Conservation (phyloP, 2,329 filamentous ascomycete species). For the Plenodomus tracheiphilus region DNA sequence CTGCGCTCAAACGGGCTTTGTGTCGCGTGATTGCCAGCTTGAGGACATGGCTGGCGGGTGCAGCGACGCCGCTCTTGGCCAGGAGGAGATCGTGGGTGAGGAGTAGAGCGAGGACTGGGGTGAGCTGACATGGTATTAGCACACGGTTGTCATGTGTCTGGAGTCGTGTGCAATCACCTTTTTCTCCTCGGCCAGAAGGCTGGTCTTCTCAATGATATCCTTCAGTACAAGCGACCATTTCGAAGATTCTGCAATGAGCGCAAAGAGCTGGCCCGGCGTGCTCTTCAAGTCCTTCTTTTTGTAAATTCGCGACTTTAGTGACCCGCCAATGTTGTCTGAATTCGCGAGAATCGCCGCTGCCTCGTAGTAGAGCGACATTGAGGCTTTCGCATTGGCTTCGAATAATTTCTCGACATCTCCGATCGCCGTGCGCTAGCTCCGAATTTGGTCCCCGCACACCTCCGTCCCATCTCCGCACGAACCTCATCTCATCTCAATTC, state of each 20-base stretch:
- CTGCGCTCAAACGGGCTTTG: constrained; percentile 77
- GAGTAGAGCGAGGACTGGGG: constrained; percentile 76
- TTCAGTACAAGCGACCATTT: constrained; percentile 90
- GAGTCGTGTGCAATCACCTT: constrained; percentile 61
- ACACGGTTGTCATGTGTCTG: neutral
- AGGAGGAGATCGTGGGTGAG: constrained; percentile 86
- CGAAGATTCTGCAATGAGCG: constrained; percentile 79
- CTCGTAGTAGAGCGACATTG: constrained; percentile 95
- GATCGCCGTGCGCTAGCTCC: constrained; percentile 4
- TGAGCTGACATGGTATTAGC: constrained; percentile 60
- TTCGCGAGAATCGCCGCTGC: constrained; percentile 73
- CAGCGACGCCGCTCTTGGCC: constrained; percentile 77
- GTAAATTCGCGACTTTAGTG: constrained; percentile 85
- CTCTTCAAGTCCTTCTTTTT: constrained; percentile 73
- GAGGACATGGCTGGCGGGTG: constrained; percentile 78
- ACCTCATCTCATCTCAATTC: neutral
- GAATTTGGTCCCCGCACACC: constrained; percentile 7
- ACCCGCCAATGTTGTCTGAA: constrained; percentile 70
- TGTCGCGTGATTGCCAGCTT: constrained; percentile 76
- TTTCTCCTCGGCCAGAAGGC: constrained; percentile 75
- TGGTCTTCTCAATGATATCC: constrained; percentile 83
- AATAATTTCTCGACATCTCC: constrained; percentile 9
- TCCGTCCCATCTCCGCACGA: neutral
- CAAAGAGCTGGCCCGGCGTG: constrained; percentile 80
- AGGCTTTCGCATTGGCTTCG: constrained; percentile 4